Evolutionary conservation across 192 early-diverging fungal genomes (phyloP), one percentile per base, ranked within the genome.

Genomic region (Coemansia sp.): DNA sequence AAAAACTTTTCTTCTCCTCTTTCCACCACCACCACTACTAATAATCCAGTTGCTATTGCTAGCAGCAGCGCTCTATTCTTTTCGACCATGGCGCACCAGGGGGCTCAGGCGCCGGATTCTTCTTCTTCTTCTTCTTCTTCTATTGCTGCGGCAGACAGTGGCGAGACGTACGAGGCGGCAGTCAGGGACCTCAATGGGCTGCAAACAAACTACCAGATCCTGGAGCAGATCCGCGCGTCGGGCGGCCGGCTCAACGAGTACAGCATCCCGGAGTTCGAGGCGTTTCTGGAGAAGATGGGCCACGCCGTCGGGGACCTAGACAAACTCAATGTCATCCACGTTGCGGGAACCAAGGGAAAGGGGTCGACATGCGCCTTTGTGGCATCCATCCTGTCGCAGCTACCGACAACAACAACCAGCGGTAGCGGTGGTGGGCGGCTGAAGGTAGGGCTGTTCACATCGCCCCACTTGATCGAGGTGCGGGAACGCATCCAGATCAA

Each of bases 401-500:
- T 72, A 3, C 54, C 68, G 7, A 56, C 18, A 15, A 49, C 58
- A 21, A 19, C 22, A 13, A 8, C 8, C 45, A 15, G 15, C 13
- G n/a, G 39, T 5, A 5, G 4, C 57, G 7, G 15, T 2, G 12
- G 3, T 11, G 8, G n/a, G 13, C 39, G 15, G 60, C 62, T 88
- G 49, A 66, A 71, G 22, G 84, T 87, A 62, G 97, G 97, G 26
- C 76, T 96, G 45, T 99, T 88, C 71, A 95, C 95, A 16, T 96
- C 94, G 4, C 97, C 97, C 9, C 97, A 99, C 71, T 76, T 99
- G 55, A 85, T 93, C 57, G 87, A 95, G 57, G 95, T 92, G 7
- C 90, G 96, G 56, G 97, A 99, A 69, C 87, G 97, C 22, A 97
- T 99, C 68, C 85, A 93, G 52, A 95, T 99, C 73, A 86, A 98